Conservation (phyloP, 495 filamentous ascomycete genomes). For the Parathielavia hyrcaniae region DNA sequence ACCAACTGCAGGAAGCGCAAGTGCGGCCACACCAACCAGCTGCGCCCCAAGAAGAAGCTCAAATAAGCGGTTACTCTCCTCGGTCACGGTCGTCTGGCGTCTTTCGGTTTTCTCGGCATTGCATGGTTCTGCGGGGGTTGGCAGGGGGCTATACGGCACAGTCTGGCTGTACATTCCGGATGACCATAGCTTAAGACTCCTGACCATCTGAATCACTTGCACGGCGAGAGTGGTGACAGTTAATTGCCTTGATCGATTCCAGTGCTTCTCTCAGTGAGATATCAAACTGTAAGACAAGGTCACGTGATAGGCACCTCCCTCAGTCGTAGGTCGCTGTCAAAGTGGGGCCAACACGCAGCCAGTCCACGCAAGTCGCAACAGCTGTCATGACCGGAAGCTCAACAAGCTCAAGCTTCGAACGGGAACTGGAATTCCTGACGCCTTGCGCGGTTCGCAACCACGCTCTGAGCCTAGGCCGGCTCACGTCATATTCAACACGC, state of each 20-base stretch:
- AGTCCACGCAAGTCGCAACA: constrained; percentile 16
- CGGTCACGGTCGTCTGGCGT: constrained; percentile 38
- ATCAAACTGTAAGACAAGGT: no score
- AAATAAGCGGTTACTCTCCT: constrained; percentile 59
- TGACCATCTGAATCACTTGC: constrained; percentile 20
- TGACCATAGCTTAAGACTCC: constrained; percentile 33
- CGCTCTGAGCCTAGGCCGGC: neutral
- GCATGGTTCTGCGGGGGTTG: constrained; percentile 27
- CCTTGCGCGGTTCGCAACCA: neutral
- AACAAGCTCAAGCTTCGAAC: constrained; percentile 18
- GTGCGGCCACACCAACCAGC: constrained; percentile 99
- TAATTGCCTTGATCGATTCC: neutral
- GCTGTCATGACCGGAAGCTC: constrained; percentile 30
- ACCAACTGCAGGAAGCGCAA: constrained; percentile 99
- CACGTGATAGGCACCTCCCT: neutral
- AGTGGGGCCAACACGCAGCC: constrained; percentile 1
- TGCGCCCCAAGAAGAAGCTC: constrained; percentile 99
- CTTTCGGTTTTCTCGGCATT: constrained; percentile 31
- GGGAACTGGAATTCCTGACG: constrained; percentile 6
- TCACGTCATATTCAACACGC: neutral
- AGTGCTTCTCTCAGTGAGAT: no score
- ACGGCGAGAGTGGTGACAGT: constrained; percentile 1
- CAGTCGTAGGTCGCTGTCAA: neutral
- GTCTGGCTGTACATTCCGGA: constrained; percentile 28
- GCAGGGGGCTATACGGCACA: constrained; percentile 23